A percentile compares a stretch with the other conserved stretches of the same genome.
phyloP scores from a whole-genome alignment of 192 early-diverging fungal species.

The Backusella sp. region DNA sequence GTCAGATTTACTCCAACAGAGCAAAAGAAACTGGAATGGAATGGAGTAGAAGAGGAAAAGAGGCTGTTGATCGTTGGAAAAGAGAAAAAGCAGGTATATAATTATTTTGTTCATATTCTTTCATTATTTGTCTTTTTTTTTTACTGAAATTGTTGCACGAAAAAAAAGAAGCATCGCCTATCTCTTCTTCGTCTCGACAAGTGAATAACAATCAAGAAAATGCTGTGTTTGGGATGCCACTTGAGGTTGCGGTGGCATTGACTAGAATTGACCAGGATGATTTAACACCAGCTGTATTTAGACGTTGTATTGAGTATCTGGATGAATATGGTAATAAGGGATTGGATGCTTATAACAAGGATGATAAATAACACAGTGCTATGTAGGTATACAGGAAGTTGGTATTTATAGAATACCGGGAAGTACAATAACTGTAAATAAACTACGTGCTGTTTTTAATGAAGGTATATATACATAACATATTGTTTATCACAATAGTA shows the following conservation, averaged over 20 bases:
- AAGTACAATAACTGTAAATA: conserved; percentile 49
- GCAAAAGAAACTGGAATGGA: conserved; percentile 39
- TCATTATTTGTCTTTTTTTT: neutral
- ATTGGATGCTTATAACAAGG: neutral
- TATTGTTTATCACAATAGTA: neutral
- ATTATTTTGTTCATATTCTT: neutral
- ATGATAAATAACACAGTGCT: neutral
- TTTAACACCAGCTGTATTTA: conserved; percentile 29
- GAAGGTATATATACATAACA: conserved; percentile 34
- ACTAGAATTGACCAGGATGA: conserved; percentile 26
- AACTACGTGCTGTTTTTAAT: conserved; percentile 48
- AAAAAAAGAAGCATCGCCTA: neutral
- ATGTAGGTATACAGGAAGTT: conserved; percentile 49
- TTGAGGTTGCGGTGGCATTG: conserved; percentile 28
- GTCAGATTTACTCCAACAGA: conserved; percentile 29
- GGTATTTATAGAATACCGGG: conserved; percentile 56
- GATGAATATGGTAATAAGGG: conserved; percentile 25
- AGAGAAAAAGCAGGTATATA: conserved; percentile 9
- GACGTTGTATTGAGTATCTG: conserved; percentile 37
- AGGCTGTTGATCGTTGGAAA: conserved; percentile 37
- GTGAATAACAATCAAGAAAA: neutral
- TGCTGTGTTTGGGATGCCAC: conserved; percentile 31
- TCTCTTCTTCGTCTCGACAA: neutral
- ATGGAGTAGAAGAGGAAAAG: conserved; percentile 36
- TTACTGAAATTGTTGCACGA: neutral